Evolutionary conservation across 495 filamentous ascomycete species (phyloP).

Genomic region (Penicillium soppii): DNA sequence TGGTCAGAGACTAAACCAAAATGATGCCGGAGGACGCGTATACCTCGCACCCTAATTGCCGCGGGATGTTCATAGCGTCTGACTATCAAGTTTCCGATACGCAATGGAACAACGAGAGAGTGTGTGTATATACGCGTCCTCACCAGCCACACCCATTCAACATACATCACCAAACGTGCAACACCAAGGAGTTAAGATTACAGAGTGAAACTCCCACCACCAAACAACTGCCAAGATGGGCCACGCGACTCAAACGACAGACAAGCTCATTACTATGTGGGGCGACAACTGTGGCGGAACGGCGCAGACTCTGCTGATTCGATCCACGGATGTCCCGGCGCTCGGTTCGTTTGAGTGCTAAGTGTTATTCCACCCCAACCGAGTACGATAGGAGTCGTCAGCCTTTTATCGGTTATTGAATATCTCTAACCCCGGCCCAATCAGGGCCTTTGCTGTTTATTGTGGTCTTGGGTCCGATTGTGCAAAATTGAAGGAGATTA

Average conservation of each 20-base stretch:
- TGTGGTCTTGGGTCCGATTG: too few species aligned
- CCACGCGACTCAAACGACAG: slow-evolving; percentile 3
- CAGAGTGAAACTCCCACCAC: neutral
- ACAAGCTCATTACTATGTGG: slow-evolving; percentile 4
- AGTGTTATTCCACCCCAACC: neutral
- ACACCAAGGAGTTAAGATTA: neutral
- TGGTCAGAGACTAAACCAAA: neutral
- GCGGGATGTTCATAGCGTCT: too few species aligned
- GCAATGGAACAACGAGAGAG: too few species aligned
- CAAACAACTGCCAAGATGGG: neutral
- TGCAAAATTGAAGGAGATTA: too few species aligned
- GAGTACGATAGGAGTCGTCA: slow-evolving; percentile 1
- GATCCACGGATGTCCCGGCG: neutral
- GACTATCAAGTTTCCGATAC: too few species aligned
- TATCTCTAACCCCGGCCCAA: neutral
- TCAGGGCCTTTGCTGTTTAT: neutral
- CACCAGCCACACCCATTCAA: too few species aligned
- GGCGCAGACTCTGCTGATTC: slow-evolving; percentile 2
- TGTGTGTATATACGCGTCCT: too few species aligned
- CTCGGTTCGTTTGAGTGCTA: neutral
- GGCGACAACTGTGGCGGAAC: neutral
- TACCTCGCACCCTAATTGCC: neutral
- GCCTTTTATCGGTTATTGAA: neutral
- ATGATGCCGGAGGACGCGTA: slow-evolving; percentile 2
- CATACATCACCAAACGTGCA: too few species aligned